Evolutionary conservation across 73 alveolate genomes (phyloP), one percentile per base, ranked within the genome.

Genomic region (Paramecium tetraurelia): DNA sequence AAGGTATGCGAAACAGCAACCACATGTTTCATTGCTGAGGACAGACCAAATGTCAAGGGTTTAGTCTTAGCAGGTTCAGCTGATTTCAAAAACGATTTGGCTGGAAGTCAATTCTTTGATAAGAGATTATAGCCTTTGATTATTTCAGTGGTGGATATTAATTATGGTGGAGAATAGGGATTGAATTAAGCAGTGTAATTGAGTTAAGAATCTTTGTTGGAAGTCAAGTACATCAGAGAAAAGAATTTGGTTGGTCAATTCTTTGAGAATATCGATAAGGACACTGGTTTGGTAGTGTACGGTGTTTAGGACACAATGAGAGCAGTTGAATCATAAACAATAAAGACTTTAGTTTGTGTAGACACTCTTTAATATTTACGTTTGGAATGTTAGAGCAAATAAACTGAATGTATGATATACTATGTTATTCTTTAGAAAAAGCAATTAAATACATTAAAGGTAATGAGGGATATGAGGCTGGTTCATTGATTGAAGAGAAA

Each of bases 111-210:
- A 40, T 75, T 97, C 85, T 96, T 97, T 86, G 99, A 97, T 92
- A 94, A 96, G 85, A 95, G 99, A 93, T 96, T 97, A 35, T 75
- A 92, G 24, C 97, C 98, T 12, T 75, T 93, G 31, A 96, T 97
- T 58, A 86, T 94, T 16, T 92, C 97, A 86, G 93, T 98, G 22
- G 99, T 98, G 2, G 99, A 98, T 97, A 98, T 98, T 58, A 95
- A 99, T 75, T 98, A 98, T 93, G 99, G 99, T 29, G 99, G 99
- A 9, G 99, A 98, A 93, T 95, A 97, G 85, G 99, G 99, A 22
- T 96, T 98, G 86, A 97, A 98, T 88, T 98, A 98, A 93, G 98
- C 98, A 10, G 95, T 96, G 24, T 96, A 96, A 87, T 93, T 96
- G 35, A 95, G 99, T 16, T 95, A 93, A 94, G 99, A 96, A 93